Conservation (phyloP, 2,329 filamentous ascomycete species). For the Scedosporium dehoogii region DNA sequence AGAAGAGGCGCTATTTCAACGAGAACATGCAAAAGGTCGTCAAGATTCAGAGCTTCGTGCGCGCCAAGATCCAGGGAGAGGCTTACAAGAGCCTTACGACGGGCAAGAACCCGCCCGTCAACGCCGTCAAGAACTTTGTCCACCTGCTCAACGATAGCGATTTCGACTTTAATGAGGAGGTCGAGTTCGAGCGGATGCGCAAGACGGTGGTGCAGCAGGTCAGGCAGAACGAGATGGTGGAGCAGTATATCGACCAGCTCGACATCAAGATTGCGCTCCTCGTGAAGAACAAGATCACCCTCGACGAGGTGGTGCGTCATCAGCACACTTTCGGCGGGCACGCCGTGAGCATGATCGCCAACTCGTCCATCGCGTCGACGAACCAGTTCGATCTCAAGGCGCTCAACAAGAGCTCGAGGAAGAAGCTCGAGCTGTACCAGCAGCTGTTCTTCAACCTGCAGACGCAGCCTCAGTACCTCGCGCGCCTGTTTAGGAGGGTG, state of each 20-base stretch:
- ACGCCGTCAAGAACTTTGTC: constrained; percentile 95
- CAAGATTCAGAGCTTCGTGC: constrained; percentile 95
- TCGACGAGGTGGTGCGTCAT: constrained; percentile 94
- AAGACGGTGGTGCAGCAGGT: constrained; percentile 98
- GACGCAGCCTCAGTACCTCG: constrained; percentile 91
- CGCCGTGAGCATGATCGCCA: constrained; percentile 73
- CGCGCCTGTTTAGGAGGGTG: constrained; percentile 74
- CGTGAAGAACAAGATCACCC: constrained; percentile 98
- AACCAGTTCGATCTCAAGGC: constrained; percentile 96
- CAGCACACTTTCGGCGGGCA: constrained; percentile 93
- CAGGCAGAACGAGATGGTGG: constrained; percentile 89
- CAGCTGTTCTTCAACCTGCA: constrained; percentile 96
- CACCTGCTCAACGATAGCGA: constrained; percentile 96
- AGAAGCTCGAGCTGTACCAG: constrained; percentile 94
- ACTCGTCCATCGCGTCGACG: constrained; percentile 76
- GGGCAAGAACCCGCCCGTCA: constrained; percentile 93
- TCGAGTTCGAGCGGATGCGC: constrained; percentile 88
- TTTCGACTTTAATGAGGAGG: constrained; percentile 97
- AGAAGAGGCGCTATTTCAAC: constrained; percentile 81
- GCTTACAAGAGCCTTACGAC: constrained; percentile 95
- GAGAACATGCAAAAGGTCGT: constrained; percentile 99
- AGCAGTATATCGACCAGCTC: constrained; percentile 96
- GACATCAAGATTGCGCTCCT: constrained; percentile 98
- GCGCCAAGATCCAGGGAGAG: constrained; percentile 90
- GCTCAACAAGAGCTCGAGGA: constrained; percentile 89